Conservation (phyloP, 2,329 filamentous ascomycete genomes). For the Neopestalotiopsis rosae region DNA sequence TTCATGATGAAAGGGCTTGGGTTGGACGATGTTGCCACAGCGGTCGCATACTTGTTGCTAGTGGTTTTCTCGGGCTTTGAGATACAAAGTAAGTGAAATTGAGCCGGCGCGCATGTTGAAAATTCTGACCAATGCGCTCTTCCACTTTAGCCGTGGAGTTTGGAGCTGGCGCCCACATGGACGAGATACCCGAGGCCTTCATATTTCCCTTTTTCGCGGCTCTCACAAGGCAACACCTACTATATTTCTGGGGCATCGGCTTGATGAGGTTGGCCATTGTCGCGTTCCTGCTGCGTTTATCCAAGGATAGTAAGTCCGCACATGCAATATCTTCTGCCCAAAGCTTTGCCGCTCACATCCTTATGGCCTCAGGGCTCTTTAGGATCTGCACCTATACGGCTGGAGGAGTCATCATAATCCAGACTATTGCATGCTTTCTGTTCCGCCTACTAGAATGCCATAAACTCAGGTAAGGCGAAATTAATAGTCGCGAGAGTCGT, state of each 20-base stretch:
- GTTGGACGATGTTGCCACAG: conserved; percentile 35
- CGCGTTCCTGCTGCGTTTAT: conserved; percentile 40
- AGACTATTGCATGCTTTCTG: conserved; percentile 23
- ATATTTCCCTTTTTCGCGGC: conserved; percentile 24
- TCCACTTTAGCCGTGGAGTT: conserved; percentile 26
- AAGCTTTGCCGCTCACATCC: background rate
- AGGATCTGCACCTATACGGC: conserved; percentile 18
- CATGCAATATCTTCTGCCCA: background rate
- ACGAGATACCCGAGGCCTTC: conserved; percentile 20
- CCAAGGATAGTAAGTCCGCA: conserved; percentile 37
- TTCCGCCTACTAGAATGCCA: conserved; percentile 25
- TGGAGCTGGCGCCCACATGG: background rate
- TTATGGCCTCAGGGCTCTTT: conserved; percentile 9
- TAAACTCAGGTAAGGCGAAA: background rate
- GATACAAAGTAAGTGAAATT: background rate
- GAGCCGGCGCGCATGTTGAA: background rate
- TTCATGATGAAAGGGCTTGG: conserved; percentile 37
- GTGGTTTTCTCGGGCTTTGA: conserved; percentile 19
- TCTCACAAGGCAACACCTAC: conserved; percentile 26
- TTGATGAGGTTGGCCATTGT: conserved; percentile 40
- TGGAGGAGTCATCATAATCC: conserved; percentile 20
- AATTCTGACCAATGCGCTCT: background rate
- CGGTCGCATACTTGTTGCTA: conserved; percentile 29
- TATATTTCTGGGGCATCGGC: conserved; percentile 39
- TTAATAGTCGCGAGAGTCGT: too few relatives aligned